Conservation (phyloP, 2,329 filamentous ascomycete genomes). For the Ophiognomonia clavigignenti-juglandacearum region DNA sequence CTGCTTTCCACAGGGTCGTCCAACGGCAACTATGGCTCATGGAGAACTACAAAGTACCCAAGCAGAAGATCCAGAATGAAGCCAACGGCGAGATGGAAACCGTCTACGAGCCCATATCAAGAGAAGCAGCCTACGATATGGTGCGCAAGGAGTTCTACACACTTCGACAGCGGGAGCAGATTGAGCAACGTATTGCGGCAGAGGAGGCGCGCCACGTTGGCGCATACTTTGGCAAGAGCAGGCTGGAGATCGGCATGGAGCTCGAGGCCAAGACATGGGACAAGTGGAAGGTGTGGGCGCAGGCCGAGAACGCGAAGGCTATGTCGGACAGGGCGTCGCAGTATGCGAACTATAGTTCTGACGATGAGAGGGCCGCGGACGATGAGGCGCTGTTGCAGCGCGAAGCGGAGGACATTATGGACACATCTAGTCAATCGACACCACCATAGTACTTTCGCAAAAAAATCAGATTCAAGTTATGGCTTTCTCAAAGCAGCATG, state of each 20-base stretch:
- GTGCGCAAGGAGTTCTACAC: slow-evolving; percentile 89
- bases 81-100: slow-evolving; percentile 1
- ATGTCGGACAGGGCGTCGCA: slow-evolving; percentile 36
- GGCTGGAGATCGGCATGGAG: slow-evolving; percentile 71
- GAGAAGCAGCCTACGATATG: slow-evolving; percentile 73
- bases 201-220: slow-evolving; percentile 86
- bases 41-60: slow-evolving; percentile 46
- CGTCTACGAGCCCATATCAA: slow-evolving; percentile 40
- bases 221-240: slow-evolving; percentile 79
- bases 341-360: slow-evolving; percentile 37
- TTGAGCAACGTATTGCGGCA: slow-evolving; percentile 73
- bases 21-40: slow-evolving; percentile 89
- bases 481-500: not conserved
- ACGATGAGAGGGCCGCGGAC: slow-evolving; percentile 21
- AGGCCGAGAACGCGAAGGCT: slow-evolving; percentile 36
- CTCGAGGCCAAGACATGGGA: slow-evolving; percentile 79
- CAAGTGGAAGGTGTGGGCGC: slow-evolving; percentile 79
- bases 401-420: no score
- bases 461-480: no score
- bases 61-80: not conserved
- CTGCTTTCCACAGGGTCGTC: slow-evolving; percentile 64
- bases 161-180: slow-evolving; percentile 74
- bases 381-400: slow-evolving; percentile 4
- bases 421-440: no score
- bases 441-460: no score